A percentile compares a stretch with the other conserved stretches of the same genome.
These are phyloP conservation scores for Hericium rajendrae DNA, from an alignment of 768 basidiomycete species.

Conservation along the genomic window DNA sequence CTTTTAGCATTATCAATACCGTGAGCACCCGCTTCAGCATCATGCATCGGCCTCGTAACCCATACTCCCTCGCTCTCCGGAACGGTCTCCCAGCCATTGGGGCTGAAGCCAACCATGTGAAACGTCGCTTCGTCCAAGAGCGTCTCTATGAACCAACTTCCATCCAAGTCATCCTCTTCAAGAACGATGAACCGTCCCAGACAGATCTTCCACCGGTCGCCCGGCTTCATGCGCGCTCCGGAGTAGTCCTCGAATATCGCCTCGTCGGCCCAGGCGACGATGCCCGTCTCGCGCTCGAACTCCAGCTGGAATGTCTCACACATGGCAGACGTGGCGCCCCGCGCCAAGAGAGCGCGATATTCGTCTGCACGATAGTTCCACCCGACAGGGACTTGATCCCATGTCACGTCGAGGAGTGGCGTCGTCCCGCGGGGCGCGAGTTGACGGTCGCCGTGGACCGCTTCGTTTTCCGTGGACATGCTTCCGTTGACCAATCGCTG, in stretches of 20 bases:
- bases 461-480: conserved; percentile 14
- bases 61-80: neutral
- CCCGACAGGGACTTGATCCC: neutral
- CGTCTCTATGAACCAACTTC: conserved; percentile 20
- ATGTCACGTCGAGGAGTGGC: conserved; percentile 16
- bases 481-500: neutral
- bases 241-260: conserved; percentile 24
- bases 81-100: neutral
- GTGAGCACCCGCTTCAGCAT: neutral
- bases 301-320: neutral
- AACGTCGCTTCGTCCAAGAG: conserved; percentile 13
- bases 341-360: conserved; percentile 23
- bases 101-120: no score
- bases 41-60: neutral
- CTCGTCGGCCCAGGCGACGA: conserved; percentile 25
- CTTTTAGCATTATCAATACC: neutral
- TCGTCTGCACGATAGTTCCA: conserved; percentile 10
- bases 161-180: conserved; percentile 27
- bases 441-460: conserved; percentile 19
- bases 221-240: conserved; percentile 23
- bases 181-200: conserved; percentile 27
- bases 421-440: conserved; percentile 23
- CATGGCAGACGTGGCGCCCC: conserved; percentile 21
- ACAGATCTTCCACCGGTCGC: conserved; percentile 30
- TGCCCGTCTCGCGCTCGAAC: neutral